Evolutionary conservation across 257 asterid genomes (phyloP).

Genomic region (Jaltomata sinuosa): DNA sequence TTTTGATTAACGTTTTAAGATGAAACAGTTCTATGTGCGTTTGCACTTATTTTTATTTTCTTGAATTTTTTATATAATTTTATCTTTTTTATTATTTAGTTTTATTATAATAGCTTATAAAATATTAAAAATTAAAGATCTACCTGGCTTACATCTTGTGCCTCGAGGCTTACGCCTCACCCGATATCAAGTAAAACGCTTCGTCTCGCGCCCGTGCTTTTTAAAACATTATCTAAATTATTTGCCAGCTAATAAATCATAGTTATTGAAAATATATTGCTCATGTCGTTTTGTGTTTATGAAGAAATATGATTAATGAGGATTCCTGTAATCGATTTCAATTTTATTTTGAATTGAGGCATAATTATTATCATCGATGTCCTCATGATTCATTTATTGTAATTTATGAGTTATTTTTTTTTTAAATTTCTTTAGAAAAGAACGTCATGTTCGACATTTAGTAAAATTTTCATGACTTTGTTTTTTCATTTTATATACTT

Average conservation of each 20-base stretch:
- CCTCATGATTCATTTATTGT: neutral
- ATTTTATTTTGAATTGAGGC: neutral
- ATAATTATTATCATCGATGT: neutral
- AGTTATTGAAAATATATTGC: neutral
- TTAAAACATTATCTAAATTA: no score
- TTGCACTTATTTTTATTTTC: no score
- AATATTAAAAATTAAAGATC: no score
- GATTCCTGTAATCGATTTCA: neutral
- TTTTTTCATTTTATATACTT: neutral
- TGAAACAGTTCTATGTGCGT: no score
- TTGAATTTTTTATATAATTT: no score
- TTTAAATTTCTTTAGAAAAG: neutral
- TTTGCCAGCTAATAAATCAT: neutral
- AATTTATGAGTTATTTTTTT: neutral
- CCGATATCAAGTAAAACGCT: no score
- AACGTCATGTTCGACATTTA: neutral
- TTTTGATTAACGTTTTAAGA: no score
- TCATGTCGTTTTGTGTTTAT: neutral
- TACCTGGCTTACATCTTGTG: no score
- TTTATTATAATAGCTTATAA: no score
- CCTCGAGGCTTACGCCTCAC: no score
- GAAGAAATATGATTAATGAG: neutral
- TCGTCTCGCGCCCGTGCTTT: no score
- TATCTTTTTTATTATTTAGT: no score
- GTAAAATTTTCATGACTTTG: neutral